Conservation (phyloP, 169 alveolate genomes). For the Eimeria tenella region DNA sequence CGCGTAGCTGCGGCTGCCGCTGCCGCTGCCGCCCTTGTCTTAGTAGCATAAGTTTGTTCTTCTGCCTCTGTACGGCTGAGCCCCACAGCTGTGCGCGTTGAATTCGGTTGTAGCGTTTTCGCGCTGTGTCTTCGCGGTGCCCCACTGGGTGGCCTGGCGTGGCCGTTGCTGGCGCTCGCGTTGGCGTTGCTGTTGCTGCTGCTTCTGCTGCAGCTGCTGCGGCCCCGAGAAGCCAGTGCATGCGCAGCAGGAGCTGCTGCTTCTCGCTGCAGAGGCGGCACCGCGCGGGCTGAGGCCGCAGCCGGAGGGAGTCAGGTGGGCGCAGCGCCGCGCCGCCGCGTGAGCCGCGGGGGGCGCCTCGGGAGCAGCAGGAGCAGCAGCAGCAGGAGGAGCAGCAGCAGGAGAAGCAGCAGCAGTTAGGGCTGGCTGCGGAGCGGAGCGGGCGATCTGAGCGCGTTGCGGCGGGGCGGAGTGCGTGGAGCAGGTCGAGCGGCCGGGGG, state of each 20-base stretch:
- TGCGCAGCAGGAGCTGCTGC: not conserved
- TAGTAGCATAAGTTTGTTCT: not conserved
- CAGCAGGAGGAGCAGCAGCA: constrained; percentile 19
- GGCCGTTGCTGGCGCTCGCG: not conserved
- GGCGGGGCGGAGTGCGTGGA: too few species aligned
- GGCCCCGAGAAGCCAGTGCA: constrained; percentile 28
- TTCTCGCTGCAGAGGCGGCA: too few species aligned
- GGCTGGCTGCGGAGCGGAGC: constrained; percentile 4
- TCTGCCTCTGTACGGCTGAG: not conserved
- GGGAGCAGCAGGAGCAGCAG: not conserved
- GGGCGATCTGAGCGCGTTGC: too few species aligned
- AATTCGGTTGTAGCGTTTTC: constrained; percentile 45
- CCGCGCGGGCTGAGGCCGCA: too few species aligned
- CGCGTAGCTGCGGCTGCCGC: constrained; percentile 24
- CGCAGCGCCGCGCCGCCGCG: constrained; percentile 24
- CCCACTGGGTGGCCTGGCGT: not conserved
- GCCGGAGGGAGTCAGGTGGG: too few species aligned
- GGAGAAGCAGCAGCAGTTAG: not conserved
- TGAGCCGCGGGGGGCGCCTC: not conserved
- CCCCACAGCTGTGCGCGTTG: not conserved
- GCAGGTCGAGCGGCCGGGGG: too few species aligned
- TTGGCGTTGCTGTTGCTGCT: not conserved
- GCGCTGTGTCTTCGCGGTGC: not conserved
- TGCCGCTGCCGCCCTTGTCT: constrained; percentile 48
- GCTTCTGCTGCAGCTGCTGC: constrained; percentile 37